phyloP scores from a whole-genome alignment of 83 land plant genomes.

The Diphasiastrum complanatum region DNA sequence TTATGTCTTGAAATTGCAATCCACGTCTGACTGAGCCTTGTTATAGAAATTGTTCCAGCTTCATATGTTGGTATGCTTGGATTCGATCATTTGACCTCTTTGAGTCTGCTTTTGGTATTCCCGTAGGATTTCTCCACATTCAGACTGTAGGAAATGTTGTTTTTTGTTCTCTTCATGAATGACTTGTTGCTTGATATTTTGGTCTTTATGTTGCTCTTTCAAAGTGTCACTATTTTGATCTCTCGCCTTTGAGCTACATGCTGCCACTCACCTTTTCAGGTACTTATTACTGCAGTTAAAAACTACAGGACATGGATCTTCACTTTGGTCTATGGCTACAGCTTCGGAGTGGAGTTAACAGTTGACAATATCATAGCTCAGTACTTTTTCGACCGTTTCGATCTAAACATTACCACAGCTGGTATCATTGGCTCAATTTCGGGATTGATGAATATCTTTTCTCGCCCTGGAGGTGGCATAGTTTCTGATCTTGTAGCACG shows the following conservation, averaged over 20 bases:
- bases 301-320: constrained; percentile 36
- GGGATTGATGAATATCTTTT: neutral
- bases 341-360: constrained; percentile 44
- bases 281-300: constrained; percentile 14
- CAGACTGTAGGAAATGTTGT: no score
- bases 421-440: constrained; percentile 5
- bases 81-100: no score
- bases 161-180: no score
- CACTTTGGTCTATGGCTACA: constrained; percentile 35
- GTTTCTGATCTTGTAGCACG: constrained; percentile 1
- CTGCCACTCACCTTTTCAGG: constrained; percentile 14
- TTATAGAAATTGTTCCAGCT: no score
- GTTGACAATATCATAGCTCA: constrained; percentile 37
- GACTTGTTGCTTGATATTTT: no score
- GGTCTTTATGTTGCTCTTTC: no score
- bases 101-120: no score
- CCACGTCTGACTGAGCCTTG: no score
- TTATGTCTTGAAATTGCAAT: neutral
- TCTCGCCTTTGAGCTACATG: neutral
- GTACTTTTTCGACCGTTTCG: constrained; percentile 43
- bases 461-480: constrained; percentile 5
- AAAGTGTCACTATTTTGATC: neutral
- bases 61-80: no score
- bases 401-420: neutral
- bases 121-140: no score